phyloP scores from a whole-genome alignment of 352 stramenopile genomes.

The Phytophthora colocasiae region DNA sequence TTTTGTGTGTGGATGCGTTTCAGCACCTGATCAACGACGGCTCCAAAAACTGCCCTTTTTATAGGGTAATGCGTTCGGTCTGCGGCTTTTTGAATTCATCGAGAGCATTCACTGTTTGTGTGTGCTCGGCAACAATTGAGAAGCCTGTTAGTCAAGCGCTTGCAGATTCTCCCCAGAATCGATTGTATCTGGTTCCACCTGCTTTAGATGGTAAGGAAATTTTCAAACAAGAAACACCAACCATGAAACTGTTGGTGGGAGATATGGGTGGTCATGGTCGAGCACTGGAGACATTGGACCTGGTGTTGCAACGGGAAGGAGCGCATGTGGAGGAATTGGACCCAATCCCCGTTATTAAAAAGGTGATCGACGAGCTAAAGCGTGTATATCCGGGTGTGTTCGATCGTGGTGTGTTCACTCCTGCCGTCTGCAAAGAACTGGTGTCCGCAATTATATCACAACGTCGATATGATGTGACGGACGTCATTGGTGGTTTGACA shows the following conservation, averaged over 20 bases:
- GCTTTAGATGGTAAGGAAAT: too few relatives aligned
- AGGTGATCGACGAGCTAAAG: neutral
- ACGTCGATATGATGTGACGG: neutral
- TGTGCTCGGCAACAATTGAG: too few relatives aligned
- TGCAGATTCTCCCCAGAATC: too few relatives aligned
- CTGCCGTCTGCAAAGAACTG: neutral
- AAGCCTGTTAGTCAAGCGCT: too few relatives aligned
- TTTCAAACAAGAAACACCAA: neutral
- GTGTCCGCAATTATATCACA: slow-evolving; percentile 7
- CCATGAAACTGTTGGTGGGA: slow-evolving; percentile 15
- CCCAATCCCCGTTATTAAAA: neutral
- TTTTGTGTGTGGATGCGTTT: too few relatives aligned
- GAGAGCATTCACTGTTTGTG: too few relatives aligned
- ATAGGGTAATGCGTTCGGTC: too few relatives aligned
- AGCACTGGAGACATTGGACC: slow-evolving; percentile 9
- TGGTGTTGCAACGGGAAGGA: neutral
- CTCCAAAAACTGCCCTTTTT: too few relatives aligned
- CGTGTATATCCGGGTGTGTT: neutral
- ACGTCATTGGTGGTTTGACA: slow-evolving; percentile 6
- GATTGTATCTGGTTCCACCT: too few relatives aligned
- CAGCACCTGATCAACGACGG: too few relatives aligned
- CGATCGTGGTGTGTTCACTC: neutral
- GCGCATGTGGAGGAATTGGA: neutral
- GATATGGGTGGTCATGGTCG: slow-evolving; percentile 14
- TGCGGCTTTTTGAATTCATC: too few relatives aligned